phyloP scores from a whole-genome alignment of 2,329 filamentous ascomycete genomes.

The Epichloe bromicola region DNA sequence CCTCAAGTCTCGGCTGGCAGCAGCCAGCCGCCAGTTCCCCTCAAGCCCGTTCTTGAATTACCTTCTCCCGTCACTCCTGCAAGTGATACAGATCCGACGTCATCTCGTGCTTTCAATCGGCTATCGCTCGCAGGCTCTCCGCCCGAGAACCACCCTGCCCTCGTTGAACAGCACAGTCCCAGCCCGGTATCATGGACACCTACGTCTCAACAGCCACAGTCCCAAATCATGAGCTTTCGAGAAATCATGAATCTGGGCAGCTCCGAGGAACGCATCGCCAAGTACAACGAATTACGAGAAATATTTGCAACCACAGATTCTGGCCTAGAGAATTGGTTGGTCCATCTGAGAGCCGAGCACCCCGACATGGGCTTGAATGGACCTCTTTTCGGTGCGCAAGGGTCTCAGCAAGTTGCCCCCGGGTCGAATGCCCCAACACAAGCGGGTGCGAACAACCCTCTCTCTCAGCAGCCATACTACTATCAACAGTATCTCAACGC shows the following conservation, averaged over 20 bases:
- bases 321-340: slow-evolving; percentile 52
- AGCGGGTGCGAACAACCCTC: slow-evolving; percentile 11
- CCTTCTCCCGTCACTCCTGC: slow-evolving; percentile 30
- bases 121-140: slow-evolving; percentile 30
- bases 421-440: slow-evolving; percentile 12
- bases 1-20: neutral
- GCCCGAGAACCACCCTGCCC: slow-evolving; percentile 26
- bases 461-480: slow-evolving; percentile 36
- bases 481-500: slow-evolving; percentile 44
- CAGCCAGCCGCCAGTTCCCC: neutral
- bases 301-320: slow-evolving; percentile 62
- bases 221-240: slow-evolving; percentile 46
- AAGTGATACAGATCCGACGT: slow-evolving; percentile 17
- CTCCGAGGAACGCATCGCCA: slow-evolving; percentile 54
- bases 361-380: slow-evolving; percentile 22
- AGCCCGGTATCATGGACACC: slow-evolving; percentile 2
- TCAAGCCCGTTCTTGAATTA: slow-evolving; percentile 21
- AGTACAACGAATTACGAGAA: slow-evolving; percentile 58
- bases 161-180: slow-evolving; percentile 3
- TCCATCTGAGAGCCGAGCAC: slow-evolving; percentile 28
- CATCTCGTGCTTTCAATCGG: slow-evolving; percentile 14
- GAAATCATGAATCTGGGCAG: slow-evolving; percentile 63
- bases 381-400: slow-evolving; percentile 14
- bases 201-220: slow-evolving; percentile 5
- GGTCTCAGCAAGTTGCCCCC: slow-evolving; percentile 7